Percentiles rank a stretch among this genome's conserved stretches.
Evolutionary conservation across 257 asterid genomes (phyloP).

Genomic region (Gentiana dahurica): DNA sequence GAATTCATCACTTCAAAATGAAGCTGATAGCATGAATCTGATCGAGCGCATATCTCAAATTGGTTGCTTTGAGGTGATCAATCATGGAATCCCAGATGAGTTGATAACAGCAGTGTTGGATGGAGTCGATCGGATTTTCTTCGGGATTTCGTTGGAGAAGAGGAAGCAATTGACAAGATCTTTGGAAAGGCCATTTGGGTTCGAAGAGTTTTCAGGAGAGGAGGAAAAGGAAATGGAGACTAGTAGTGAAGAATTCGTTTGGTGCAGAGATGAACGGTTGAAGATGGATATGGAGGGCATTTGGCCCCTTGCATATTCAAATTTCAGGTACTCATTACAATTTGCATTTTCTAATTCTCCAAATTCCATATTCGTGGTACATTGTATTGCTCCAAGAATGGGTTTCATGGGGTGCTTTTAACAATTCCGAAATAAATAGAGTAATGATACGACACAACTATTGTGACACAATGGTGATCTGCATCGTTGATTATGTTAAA

Average conservation of each 20-base stretch:
- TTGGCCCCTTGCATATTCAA: constrained; percentile 71
- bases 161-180: constrained; percentile 37
- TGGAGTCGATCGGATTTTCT: constrained; percentile 48
- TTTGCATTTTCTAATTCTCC: background rate
- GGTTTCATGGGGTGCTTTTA: no score
- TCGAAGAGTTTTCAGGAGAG: constrained; percentile 61
- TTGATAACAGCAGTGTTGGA: constrained; percentile 33
- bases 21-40: constrained; percentile 10
- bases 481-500: no score
- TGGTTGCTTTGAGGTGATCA: constrained; percentile 68
- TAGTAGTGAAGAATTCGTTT: constrained; percentile 52
- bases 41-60: constrained; percentile 27
- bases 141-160: constrained; percentile 41
- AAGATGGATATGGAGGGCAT: constrained; percentile 60
- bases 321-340: constrained; percentile 50
- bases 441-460: no score
- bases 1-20: constrained; percentile 14
- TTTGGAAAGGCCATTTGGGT: constrained; percentile 49
- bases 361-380: no score
- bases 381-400: no score
- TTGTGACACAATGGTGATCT: no score
- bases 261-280: constrained; percentile 52
- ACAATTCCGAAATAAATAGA: no score
- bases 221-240: constrained; percentile 28
- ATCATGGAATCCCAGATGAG: constrained; percentile 59